Percentiles rank a stretch among this genome's conserved stretches.
Evolutionary conservation across 805 yeast genomes (phyloP).

Genomic region (Sugiyamaella floridensis): DNA sequence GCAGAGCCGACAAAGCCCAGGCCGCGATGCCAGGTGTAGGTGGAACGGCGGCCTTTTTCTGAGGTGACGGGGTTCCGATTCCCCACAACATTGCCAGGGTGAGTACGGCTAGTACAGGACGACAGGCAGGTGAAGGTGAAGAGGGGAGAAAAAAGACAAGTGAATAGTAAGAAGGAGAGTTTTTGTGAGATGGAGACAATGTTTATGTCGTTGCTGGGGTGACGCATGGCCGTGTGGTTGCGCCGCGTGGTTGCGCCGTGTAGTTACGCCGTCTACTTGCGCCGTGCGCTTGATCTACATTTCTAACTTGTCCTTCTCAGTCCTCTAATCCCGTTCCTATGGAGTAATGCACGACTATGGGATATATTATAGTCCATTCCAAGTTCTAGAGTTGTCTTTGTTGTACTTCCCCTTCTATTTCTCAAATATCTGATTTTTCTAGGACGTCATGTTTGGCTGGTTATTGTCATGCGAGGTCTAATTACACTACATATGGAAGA

Average conservation of each 20-base stretch:
- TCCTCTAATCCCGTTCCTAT: neutral
- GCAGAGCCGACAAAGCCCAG: slow-evolving; percentile 20
- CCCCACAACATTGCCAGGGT: neutral
- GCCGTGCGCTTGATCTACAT: neutral
- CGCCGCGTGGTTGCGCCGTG: neutral
- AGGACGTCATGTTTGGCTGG: too few species aligned
- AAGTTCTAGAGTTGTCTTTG: too few species aligned
- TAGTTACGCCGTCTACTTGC: neutral
- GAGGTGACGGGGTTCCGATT: slow-evolving; percentile 11
- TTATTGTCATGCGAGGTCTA: too few species aligned
- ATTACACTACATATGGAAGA: too few species aligned
- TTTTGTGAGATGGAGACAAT: neutral
- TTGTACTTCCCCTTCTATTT: too few species aligned
- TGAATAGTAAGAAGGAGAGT: neutral
- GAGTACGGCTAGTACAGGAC: neutral
- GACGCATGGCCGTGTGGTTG: neutral
- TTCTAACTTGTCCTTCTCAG: neutral
- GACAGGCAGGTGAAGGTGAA: neutral
- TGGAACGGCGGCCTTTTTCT: slow-evolving; percentile 10
- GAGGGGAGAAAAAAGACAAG: neutral
- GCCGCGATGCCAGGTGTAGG: slow-evolving; percentile 19
- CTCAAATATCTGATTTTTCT: too few species aligned
- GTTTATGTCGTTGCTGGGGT: neutral
- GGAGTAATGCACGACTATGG: too few species aligned
- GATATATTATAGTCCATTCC: neutral